These are phyloP conservation scores for Blastosporella zonata DNA, from an alignment of 1,284 basidiomycete species.

Conservation along the genomic window DNA sequence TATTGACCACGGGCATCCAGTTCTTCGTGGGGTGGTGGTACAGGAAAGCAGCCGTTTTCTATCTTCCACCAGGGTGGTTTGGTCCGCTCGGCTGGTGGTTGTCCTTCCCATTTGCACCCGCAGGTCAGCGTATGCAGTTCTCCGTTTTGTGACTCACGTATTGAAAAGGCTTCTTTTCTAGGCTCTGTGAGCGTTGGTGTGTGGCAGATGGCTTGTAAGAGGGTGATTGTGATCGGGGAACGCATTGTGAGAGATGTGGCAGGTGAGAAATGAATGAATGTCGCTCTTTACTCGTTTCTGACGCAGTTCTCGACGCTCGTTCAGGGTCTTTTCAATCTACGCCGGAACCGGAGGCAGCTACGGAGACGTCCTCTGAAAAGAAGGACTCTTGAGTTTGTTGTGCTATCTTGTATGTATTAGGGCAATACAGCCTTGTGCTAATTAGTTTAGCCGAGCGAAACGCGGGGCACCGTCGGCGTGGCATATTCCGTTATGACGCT, in stretches of 20 bases:
- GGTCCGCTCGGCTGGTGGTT: slow-evolving; percentile 82
- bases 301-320: neutral
- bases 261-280: slow-evolving; percentile 17
- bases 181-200: slow-evolving; percentile 87
- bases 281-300: neutral
- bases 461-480: slow-evolving; percentile 11
- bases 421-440: slow-evolving; percentile 16
- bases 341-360: slow-evolving; percentile 7
- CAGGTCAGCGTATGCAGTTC: slow-evolving; percentile 41
- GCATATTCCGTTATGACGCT: slow-evolving; percentile 1
- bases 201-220: slow-evolving; percentile 88
- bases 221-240: slow-evolving; percentile 72
- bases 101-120: slow-evolving; percentile 78
- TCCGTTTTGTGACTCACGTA: neutral
- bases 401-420: slow-evolving; percentile 18
- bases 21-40: slow-evolving; percentile 88
- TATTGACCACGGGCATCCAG: slow-evolving; percentile 81
- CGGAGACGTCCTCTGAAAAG: slow-evolving; percentile 14
- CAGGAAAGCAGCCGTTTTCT: slow-evolving; percentile 85
- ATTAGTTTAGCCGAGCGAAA: slow-evolving; percentile 10
- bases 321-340: slow-evolving; percentile 11
- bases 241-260: slow-evolving; percentile 60
- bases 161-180: slow-evolving; percentile 25
- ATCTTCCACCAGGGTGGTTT: slow-evolving; percentile 85
- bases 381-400: slow-evolving; percentile 11